Evolutionary conservation across 345 rosid genomes (phyloP), one percentile per base, ranked within the genome.

Genomic region (Excoecaria cochinchinensis): DNA sequence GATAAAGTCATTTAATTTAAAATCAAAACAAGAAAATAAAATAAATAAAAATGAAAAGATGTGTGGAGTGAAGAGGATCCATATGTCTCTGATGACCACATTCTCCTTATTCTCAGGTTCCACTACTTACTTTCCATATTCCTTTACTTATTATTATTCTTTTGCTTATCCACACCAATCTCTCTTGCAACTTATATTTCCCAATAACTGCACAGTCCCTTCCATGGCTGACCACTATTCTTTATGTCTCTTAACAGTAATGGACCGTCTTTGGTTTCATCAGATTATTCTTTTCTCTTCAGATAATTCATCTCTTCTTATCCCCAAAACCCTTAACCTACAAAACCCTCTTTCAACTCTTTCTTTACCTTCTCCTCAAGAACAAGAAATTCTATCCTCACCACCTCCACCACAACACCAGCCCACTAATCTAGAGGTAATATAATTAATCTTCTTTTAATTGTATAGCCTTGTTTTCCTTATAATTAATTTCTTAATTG

Each of bases 231-330:
- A 79, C 25, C 67, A 39, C 25, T 46, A 72, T 75, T 77, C 86
- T 24, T 46, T 82, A 0, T 82, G 79, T 73, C 72, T 88, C 38
- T 51, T 87, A 21, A 77, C 71, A 51, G 79, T 73, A 38, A 90
- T 88, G 94, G 92, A 90, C 63, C 80, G 85, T n/a, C 88, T 88
- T 22, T 88, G 94, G 94, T 90, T 88, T 71, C 82, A 87, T 71
- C 84, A 82, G 22, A 76, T 71, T 12, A 77, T 88, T 73, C 75
- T 86, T 47, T 69, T 81, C 82, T 56, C 87, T 15, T 77, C 84
- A 63, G 2, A 8, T 3, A 2, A 21, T 15, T 21, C 65, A 36
- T 73, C 86, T 73, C 40, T 44, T 9, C 22, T 48, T 36, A 12
- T 57, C 61, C 76, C 70, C 42, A 71, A 79, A 80, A 48, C 76